Conservation (phyloP, 78 protist genomes). For the Tieghemostelium lacteum region DNA sequence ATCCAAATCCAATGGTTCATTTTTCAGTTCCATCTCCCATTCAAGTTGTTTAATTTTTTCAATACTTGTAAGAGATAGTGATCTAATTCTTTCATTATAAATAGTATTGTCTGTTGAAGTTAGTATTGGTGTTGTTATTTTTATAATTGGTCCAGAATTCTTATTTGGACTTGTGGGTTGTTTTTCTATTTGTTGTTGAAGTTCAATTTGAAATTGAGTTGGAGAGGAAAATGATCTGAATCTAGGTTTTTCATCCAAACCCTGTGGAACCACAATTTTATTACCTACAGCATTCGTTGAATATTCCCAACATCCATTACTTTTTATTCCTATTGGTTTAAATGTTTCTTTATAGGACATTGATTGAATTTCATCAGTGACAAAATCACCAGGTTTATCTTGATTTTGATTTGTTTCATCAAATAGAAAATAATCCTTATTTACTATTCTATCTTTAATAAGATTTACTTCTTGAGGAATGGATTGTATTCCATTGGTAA, state of each 20-base stretch:
- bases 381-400: neutral
- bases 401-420: conserved; percentile 1
- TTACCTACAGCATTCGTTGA: neutral
- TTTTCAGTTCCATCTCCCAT: conserved; percentile 6
- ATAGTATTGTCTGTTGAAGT: neutral
- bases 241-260: conserved; percentile 10
- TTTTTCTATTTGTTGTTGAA: neutral
- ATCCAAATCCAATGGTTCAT: neutral
- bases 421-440: conserved; percentile 1
- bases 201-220: neutral
- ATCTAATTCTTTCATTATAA: no score
- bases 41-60: neutral
- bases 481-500: neutral
- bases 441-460: neutral
- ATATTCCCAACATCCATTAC: conserved; percentile 33
- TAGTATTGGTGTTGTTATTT: conserved; percentile 2
- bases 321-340: conserved; percentile 32
- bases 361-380: neutral
- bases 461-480: neutral
- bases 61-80: neutral
- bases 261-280: neutral
- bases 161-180: neutral
- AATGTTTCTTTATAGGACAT: no score
- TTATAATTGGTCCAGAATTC: neutral
- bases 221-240: conserved; percentile 47